Evolutionary conservation across 2,329 filamentous ascomycete genomes (phyloP), one percentile per base, ranked within the genome.

Genomic region (Claviceps arundinis): DNA sequence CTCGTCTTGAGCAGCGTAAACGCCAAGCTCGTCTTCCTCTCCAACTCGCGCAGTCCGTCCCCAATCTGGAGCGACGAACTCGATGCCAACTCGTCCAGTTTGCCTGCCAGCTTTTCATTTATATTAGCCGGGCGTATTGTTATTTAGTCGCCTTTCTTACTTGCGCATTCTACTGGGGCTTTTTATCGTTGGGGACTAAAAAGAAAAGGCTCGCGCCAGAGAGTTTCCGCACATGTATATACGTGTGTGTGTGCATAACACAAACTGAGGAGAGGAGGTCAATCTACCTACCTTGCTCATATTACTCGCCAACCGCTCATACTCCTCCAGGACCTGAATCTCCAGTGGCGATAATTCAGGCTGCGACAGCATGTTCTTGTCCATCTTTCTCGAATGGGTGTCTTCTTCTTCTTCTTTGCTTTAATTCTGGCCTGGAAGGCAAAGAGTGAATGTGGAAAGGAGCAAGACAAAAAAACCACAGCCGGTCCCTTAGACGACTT

Each of bases 1-100:
- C 91, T 97, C 17, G 93, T 91, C 74, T 98, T 98, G 65, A 98
- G 77, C 65, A 97, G 70, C 56, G 93, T 98, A 69, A 95, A 97
- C 22, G 96, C 91, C 51, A 95, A 74, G 59, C 89, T 89, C 44
- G 91, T 96, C 75, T 97, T 96, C 60, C 93, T 78, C 74, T 98
- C 93, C 51, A 98, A 74, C 44, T 90, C 84, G 51, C 93, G 77
- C 60, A 98, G 75, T 8, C 87, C 85, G 67, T 98, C 89, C 50
- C 94, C 77, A 53, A 94, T 90, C 58, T 87, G 88, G 6, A 85
- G 84, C 22, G 88, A 84, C 0, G 90, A 86, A 26, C 81, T 78
- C 45, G 80, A 76, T 17, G 80, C 83, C 56, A 87, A 83, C 61
- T 77, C 73, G 60, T 79, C 80, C 55, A 82, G 80, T 54, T 75